A percentile compares a stretch with the other conserved stretches of the same genome.
These are phyloP conservation scores for Berberis vulgaris DNA, from an alignment of 164 flowering plant species.

Conservation along the genomic window DNA sequence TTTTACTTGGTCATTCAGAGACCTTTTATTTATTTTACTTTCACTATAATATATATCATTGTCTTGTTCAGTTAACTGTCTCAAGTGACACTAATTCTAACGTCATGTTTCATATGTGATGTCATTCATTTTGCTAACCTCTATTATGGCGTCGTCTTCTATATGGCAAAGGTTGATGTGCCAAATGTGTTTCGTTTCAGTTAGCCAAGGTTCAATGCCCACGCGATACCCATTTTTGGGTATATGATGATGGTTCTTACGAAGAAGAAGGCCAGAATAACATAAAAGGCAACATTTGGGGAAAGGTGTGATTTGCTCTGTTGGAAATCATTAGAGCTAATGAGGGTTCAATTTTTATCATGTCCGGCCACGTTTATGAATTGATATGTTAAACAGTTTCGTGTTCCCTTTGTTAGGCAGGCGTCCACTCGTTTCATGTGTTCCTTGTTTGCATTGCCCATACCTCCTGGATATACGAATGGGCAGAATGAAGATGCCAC, in stretches of 20 bases:
- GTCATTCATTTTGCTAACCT: background rate
- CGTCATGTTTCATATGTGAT: background rate
- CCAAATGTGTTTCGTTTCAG: constrained; percentile 27
- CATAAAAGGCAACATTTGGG: constrained; percentile 94
- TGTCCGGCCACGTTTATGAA: background rate
- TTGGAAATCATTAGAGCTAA: constrained; percentile 65
- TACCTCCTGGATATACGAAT: constrained; percentile 55
- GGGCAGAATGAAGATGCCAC: constrained; percentile 47
- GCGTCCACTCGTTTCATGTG: constrained; percentile 67
- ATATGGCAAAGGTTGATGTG: background rate
- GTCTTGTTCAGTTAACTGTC: too few species aligned
- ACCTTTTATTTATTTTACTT: too few species aligned
- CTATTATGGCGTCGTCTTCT: background rate
- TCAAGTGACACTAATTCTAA: too few species aligned
- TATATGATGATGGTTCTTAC: constrained; percentile 94
- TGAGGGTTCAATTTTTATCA: background rate
- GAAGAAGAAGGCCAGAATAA: constrained; percentile 99
- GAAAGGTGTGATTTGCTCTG: constrained; percentile 44
- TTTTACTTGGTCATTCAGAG: too few species aligned
- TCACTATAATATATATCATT: too few species aligned
- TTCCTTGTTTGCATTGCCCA: constrained; percentile 70
- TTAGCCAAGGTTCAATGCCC: constrained; percentile 95
- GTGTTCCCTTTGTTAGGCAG: constrained; percentile 38
- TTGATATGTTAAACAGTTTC: background rate
- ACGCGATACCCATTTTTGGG: constrained; percentile 98